Evolutionary conservation across 208 protist genomes (phyloP).

Genomic region (Crithidia bombi): DNA sequence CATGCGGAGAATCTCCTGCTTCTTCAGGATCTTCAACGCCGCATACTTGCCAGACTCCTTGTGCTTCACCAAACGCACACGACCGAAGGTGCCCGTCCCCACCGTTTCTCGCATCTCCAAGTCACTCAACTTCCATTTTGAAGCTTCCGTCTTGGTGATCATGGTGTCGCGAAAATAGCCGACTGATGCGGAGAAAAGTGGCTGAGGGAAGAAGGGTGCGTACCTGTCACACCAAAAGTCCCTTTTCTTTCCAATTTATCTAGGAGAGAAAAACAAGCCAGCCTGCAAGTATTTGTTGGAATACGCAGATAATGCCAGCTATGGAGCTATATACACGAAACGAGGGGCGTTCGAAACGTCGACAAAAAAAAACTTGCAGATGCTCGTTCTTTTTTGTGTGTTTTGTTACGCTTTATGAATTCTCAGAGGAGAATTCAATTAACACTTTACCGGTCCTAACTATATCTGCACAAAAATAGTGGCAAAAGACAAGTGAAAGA

Average conservation of each 20-base stretch:
- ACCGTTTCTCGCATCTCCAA: conserved; percentile 91
- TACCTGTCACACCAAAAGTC: background rate
- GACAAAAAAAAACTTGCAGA: conserved; percentile 7
- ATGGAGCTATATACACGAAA: background rate
- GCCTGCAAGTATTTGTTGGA: too few species aligned
- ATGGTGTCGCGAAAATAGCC: conserved; percentile 20
- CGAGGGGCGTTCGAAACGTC: conserved; percentile 3
- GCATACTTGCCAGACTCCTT: conserved; percentile 81
- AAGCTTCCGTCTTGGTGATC: conserved; percentile 67
- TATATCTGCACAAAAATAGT: background rate
- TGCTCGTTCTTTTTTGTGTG: background rate
- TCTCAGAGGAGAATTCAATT: conserved; percentile 5
- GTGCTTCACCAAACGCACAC: conserved; percentile 92
- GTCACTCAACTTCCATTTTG: conserved; percentile 86
- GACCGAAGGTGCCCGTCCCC: conserved; percentile 95
- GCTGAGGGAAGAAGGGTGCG: background rate
- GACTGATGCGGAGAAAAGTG: background rate
- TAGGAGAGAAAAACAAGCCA: too few species aligned
- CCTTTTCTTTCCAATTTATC: background rate
- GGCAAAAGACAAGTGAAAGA: background rate
- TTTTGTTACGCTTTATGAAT: conserved; percentile 5
- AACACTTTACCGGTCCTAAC: conserved; percentile 11
- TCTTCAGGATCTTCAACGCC: conserved; percentile 93
- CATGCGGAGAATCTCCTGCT: conserved; percentile 91
- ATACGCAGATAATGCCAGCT: too few species aligned